Evolutionary conservation across 2,329 filamentous ascomycete species (phyloP).

Genomic region (Niveomyces coronatus): DNA sequence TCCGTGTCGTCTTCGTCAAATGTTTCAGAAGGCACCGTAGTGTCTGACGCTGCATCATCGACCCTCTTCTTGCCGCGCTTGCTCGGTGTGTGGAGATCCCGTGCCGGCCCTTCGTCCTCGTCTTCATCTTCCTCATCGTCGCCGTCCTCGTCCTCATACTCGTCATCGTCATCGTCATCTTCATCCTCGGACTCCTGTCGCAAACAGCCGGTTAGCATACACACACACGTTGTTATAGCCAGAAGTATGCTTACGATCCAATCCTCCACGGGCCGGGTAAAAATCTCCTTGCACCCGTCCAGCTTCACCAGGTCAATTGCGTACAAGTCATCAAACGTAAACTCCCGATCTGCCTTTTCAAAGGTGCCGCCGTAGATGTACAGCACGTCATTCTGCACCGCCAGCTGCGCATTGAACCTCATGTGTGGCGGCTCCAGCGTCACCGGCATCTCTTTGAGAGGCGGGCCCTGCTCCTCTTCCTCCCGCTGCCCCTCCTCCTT

Average conservation of each 20-base stretch:
- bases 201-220: slow-evolving; percentile 20
- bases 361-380: slow-evolving; percentile 95
- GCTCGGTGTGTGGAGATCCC: slow-evolving; percentile 37
- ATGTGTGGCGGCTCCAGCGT: slow-evolving; percentile 78
- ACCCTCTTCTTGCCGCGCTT: slow-evolving; percentile 47
- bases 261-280: slow-evolving; percentile 71
- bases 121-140: slow-evolving; percentile 39
- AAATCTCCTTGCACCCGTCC: slow-evolving; percentile 87
- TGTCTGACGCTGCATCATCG: slow-evolving; percentile 30
- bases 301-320: slow-evolving; percentile 89
- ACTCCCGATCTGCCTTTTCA: slow-evolving; percentile 90
- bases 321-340: slow-evolving; percentile 91
- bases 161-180: slow-evolving; percentile 45
- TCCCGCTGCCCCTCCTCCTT: slow-evolving; percentile 43
- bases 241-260: slow-evolving; percentile 52
- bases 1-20: slow-evolving; percentile 38
- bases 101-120: slow-evolving; percentile 34
- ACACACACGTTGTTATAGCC: slow-evolving; percentile 7
- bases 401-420: slow-evolving; percentile 82
- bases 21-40: slow-evolving; percentile 14
- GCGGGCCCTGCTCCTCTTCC: slow-evolving; percentile 45
- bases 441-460: slow-evolving; percentile 52
- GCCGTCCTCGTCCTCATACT: slow-evolving; percentile 42
- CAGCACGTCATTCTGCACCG: slow-evolving; percentile 83
- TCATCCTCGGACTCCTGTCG: slow-evolving; percentile 48